Evolutionary conservation across 352 stramenopile species (phyloP).

Genomic region (Globisporangium acanthophoron): DNA sequence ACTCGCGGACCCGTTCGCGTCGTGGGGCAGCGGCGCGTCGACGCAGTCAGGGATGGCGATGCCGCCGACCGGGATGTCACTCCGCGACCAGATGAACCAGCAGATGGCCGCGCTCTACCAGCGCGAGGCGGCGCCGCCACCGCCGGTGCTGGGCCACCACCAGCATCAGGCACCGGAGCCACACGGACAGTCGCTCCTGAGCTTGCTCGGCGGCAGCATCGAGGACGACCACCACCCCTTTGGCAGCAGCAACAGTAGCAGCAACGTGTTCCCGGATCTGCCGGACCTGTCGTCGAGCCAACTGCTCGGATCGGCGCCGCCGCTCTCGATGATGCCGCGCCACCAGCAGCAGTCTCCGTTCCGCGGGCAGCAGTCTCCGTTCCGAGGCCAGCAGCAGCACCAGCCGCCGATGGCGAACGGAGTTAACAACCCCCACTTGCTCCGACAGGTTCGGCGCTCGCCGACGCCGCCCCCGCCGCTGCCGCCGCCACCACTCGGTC

Average conservation of each 20-base stretch:
- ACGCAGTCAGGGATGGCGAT: conserved; percentile 5
- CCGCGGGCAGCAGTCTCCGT: not conserved
- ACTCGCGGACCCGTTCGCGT: conserved; percentile 8
- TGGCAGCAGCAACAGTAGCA: conserved; percentile 2
- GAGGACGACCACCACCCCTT: conserved; percentile 9
- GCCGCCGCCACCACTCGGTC: not conserved
- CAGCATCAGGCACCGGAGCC: conserved; percentile 27
- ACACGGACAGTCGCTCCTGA: conserved; percentile 30
- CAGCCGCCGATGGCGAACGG: not conserved
- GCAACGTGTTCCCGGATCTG: conserved; percentile 3
- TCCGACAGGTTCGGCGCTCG: conserved; percentile 23
- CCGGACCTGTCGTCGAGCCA: conserved; percentile 5
- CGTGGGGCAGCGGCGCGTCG: conserved; percentile 3
- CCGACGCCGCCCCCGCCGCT: conserved; percentile 18
- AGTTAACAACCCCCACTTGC: not conserved
- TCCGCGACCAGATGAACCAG: conserved; percentile 75
- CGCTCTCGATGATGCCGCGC: conserved; percentile 10
- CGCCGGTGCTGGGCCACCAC: conserved; percentile 5
- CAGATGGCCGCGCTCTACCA: conserved; percentile 75
- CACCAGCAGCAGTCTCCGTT: conserved; percentile 11
- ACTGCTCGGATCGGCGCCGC: conserved; percentile 8
- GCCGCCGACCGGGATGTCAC: conserved; percentile 7
- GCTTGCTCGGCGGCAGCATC: conserved; percentile 15
- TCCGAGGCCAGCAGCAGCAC: not conserved
- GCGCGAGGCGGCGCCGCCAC: conserved; percentile 7